Evolutionary conservation across 805 yeast genomes (phyloP), one percentile per base, ranked within the genome.

Genomic region (Lipomyces yamanashiensis): DNA sequence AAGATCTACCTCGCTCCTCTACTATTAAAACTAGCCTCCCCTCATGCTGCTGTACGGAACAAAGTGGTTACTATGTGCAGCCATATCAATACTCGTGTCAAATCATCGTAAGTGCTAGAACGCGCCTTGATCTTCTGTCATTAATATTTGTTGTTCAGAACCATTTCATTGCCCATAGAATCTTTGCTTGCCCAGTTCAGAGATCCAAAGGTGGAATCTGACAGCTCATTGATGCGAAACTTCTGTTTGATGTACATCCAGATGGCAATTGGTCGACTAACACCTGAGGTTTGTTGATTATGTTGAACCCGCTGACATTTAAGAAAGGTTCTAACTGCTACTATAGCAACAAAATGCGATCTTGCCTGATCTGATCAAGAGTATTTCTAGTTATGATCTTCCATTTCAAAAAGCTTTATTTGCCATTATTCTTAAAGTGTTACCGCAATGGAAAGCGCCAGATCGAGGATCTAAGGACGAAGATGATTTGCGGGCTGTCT

Each of bases 21-120:
- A 34, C 76, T 93, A 41, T 78, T 92, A 66, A 93, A 93, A 73
- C 80, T 92, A 58, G 84, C 88, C 1, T 91, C 97, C 15, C 82
- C 87, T 2, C 83, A 88, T 73, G 77, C 79, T 0, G 77, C 82
- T 15, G 96, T 89, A 0, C 81, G 95, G 65, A 78, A 82, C 34
- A 87, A 88, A 47, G 87, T 92, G 1, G 78, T 88, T 39, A 85
- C 85, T 67, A 82, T 87, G 10, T 79, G 91, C 44, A 86, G 86
- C 64, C 87, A 89, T 72, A 71, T 90, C 13, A 80, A 88, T 57
- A 85, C 90, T 0, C 80, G 96, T 57, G 77, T 90, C 60, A 82
- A 80, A 86, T 21, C 77, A 79, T 36, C 66, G 74, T 15, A 74
- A 51, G 67, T 66, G 54, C 12, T 17, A 44, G 28, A 28, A 28